A percentile compares a stretch with the other conserved stretches of the same genome.
phyloP scores from a whole-genome alignment of 192 early-diverging fungal genomes.

The Backusella liffmaniae region DNA sequence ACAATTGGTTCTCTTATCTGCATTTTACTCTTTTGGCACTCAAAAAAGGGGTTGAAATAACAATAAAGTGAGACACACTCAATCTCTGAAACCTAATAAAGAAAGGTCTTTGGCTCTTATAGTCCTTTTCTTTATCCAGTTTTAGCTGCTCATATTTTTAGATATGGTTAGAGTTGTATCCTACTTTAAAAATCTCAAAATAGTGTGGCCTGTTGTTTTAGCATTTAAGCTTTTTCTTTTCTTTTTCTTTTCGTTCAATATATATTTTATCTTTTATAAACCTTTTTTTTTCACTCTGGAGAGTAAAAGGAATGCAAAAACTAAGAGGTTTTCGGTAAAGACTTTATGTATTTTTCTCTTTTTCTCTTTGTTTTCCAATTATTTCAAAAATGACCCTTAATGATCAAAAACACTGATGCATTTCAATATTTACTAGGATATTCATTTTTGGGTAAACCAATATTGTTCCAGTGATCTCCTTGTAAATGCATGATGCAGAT shows the following conservation, averaged over 20 bases:
- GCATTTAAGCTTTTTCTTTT: not conserved
- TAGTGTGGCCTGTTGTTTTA: not conserved
- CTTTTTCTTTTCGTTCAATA: not conserved
- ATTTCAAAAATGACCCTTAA: not conserved
- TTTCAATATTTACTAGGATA: not conserved
- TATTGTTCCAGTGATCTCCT: not conserved
- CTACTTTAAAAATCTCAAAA: not conserved
- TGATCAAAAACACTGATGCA: not conserved
- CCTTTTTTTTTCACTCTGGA: not conserved
- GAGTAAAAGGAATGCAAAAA: not conserved
- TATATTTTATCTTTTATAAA: not conserved
- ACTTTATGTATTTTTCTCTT: not conserved
- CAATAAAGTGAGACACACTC: constrained; percentile 6
- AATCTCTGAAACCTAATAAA: not conserved
- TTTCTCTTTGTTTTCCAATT: not conserved
- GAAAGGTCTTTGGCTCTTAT: not conserved
- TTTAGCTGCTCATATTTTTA: not conserved
- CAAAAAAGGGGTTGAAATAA: constrained; percentile 3
- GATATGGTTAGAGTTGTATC: not conserved
- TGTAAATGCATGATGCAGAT: not conserved
- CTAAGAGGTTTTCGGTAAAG: not conserved
- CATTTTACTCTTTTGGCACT: not conserved
- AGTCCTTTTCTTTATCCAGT: not conserved
- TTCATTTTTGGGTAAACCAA: not conserved
- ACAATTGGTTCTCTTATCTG: not conserved